phyloP scores from a whole-genome alignment of 208 protist genomes.

The Crithidia thermophila region DNA sequence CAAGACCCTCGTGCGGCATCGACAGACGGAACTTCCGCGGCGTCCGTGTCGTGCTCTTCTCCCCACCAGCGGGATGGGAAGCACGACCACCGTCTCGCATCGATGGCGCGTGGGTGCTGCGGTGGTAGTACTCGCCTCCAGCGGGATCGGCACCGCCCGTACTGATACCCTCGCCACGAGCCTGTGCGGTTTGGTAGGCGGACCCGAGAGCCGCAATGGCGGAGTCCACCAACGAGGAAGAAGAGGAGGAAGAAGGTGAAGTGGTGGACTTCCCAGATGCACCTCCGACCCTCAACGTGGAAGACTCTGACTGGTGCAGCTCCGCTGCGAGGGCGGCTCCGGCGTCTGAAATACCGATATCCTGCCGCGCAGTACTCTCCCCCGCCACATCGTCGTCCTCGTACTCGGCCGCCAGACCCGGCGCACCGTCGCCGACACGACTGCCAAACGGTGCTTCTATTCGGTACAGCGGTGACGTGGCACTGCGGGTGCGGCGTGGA shows the following conservation, averaged over 20 bases:
- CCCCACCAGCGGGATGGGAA: background rate
- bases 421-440: background rate
- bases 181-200: background rate
- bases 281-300: no score
- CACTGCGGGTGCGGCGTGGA: no score
- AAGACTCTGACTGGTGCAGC: no score
- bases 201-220: conserved; percentile 31
- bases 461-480: no score
- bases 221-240: conserved; percentile 19
- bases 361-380: background rate
- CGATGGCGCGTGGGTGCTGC: background rate
- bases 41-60: background rate
- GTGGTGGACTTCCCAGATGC: background rate
- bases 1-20: conserved; percentile 3
- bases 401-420: conserved; percentile 17
- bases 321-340: conserved; percentile 18
- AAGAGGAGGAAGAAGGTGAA: background rate
- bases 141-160: background rate
- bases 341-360: no score
- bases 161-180: background rate
- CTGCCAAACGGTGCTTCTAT: conserved; percentile 19
- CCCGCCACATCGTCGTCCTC: background rate
- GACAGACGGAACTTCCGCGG: conserved; percentile 21
- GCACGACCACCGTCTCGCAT: background rate
- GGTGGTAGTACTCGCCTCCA: background rate